phyloP scores from a whole-genome alignment of 805 yeast genomes.

The Ogataea salicorniae region DNA sequence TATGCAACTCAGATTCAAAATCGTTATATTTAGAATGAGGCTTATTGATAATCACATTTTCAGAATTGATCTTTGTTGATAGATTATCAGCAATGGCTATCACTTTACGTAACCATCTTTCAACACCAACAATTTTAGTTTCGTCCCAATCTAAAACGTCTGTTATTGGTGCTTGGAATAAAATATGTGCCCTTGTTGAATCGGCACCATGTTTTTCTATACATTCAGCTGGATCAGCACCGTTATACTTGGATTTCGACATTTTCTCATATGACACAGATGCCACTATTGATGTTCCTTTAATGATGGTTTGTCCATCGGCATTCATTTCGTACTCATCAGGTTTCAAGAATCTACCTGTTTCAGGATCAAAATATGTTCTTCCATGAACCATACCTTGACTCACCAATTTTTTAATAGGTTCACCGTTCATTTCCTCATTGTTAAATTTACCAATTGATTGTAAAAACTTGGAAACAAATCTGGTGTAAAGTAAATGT shows the following conservation, averaged over 20 bases:
- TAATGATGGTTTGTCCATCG: slow-evolving; percentile 42
- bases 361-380: slow-evolving; percentile 68
- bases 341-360: slow-evolving; percentile 72
- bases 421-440: slow-evolving; percentile 58
- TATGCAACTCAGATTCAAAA: slow-evolving; percentile 53
- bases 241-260: slow-evolving; percentile 95
- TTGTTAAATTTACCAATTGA: slow-evolving; percentile 69
- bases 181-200: slow-evolving; percentile 86
- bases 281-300: slow-evolving; percentile 47
- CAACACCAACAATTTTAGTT: slow-evolving; percentile 75
- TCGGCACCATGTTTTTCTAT: slow-evolving; percentile 83
- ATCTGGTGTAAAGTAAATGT: slow-evolving; percentile 82
- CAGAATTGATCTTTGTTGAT: slow-evolving; percentile 5
- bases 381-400: slow-evolving; percentile 99
- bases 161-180: slow-evolving; percentile 85
- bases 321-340: slow-evolving; percentile 52
- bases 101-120: slow-evolving; percentile 77
- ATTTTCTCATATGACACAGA: slow-evolving; percentile 73
- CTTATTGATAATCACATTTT: slow-evolving; percentile 11
- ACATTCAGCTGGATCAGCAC: slow-evolving; percentile 82
- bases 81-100: slow-evolving; percentile 28
- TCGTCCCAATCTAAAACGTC: slow-evolving; percentile 91
- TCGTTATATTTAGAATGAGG: slow-evolving; percentile 23
- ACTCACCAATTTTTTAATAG: slow-evolving; percentile 72
- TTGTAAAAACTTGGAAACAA: slow-evolving; percentile 73